Evolutionary conservation across 768 basidiomycete species (phyloP).

Genomic region (Trametes cubensis): DNA sequence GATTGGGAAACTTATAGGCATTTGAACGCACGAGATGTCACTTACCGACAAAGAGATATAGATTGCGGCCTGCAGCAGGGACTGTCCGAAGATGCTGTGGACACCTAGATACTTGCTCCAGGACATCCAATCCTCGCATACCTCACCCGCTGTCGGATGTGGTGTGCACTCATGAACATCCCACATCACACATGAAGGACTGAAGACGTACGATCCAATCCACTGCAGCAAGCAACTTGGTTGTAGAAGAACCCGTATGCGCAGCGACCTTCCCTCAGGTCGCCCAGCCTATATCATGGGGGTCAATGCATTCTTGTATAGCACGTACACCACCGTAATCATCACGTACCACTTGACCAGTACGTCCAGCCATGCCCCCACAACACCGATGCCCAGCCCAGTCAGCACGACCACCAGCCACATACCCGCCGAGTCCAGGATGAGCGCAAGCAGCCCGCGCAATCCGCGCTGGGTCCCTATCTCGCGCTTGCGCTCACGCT

Average conservation of each 20-base stretch:
- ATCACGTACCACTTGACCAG: slow-evolving; percentile 65
- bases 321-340: neutral
- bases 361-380: slow-evolving; percentile 74
- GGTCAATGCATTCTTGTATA: neutral
- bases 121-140: slow-evolving; percentile 66
- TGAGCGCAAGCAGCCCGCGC: slow-evolving; percentile 55
- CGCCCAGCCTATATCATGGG: slow-evolving; percentile 54
- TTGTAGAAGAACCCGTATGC: slow-evolving; percentile 72
- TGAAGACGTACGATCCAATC: slow-evolving; percentile 52
- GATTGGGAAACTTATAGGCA: neutral
- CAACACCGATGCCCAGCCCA: slow-evolving; percentile 66
- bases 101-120: slow-evolving; percentile 67
- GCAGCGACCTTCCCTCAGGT: slow-evolving; percentile 70
- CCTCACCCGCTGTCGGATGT: slow-evolving; percentile 55
- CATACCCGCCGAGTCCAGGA: slow-evolving; percentile 58
- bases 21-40: neutral
- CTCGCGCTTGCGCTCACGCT: slow-evolving; percentile 56
- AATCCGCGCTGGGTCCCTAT: slow-evolving; percentile 56
- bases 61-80: slow-evolving; percentile 64
- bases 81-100: slow-evolving; percentile 57
- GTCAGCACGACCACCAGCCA: slow-evolving; percentile 72
- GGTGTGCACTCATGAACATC: too few relatives aligned
- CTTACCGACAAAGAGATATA: slow-evolving; percentile 68
- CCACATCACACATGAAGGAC: too few relatives aligned
- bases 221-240: slow-evolving; percentile 70